Conservation (phyloP, 1,284 basidiomycete species). For the Pseudomicrostroma phylloplanum region DNA sequence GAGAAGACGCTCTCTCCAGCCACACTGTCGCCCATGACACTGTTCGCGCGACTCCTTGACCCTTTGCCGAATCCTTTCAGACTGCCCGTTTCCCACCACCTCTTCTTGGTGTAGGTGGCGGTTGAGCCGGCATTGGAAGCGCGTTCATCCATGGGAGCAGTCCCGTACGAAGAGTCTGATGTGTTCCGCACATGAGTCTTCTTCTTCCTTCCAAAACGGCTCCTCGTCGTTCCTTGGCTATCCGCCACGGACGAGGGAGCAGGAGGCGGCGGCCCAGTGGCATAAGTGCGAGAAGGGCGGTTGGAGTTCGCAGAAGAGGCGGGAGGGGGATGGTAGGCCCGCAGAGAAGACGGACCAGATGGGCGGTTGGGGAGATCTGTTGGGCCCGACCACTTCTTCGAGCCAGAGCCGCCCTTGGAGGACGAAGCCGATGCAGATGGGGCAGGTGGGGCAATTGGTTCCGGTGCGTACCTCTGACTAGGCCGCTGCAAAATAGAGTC, state of each 20-base stretch:
- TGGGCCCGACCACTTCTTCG: slow-evolving; percentile 14
- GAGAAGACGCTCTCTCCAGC: slow-evolving; percentile 29
- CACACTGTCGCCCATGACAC: slow-evolving; percentile 22
- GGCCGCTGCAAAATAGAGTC: slow-evolving; percentile 47
- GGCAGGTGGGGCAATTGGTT: slow-evolving; percentile 12
- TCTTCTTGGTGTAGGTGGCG: slow-evolving; percentile 20
- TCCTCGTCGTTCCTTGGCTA: too few relatives aligned
- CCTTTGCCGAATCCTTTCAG: slow-evolving; percentile 21
- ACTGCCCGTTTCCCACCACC: slow-evolving; percentile 37
- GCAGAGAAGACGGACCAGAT: slow-evolving; percentile 26
- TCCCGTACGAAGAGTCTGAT: too few relatives aligned
- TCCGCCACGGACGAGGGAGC: too few relatives aligned
- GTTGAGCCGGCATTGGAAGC: slow-evolving; percentile 27
- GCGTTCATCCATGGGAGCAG: slow-evolving; percentile 12
- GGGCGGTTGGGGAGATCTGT: slow-evolving; percentile 40
- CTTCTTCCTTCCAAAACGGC: too few relatives aligned
- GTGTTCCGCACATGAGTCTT: too few relatives aligned
- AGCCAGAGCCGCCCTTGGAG: background rate
- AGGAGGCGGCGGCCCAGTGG: too few relatives aligned
- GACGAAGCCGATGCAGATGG: slow-evolving; percentile 9
- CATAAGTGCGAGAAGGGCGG: too few relatives aligned
- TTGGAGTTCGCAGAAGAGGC: too few relatives aligned
- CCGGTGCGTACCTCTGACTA: slow-evolving; percentile 40
- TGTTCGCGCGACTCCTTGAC: slow-evolving; percentile 23
- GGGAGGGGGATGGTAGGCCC: slow-evolving; percentile 4